phyloP scores from a whole-genome alignment of 371 early-diverging fungal genomes.

The Basidiobolus meristosporus region DNA sequence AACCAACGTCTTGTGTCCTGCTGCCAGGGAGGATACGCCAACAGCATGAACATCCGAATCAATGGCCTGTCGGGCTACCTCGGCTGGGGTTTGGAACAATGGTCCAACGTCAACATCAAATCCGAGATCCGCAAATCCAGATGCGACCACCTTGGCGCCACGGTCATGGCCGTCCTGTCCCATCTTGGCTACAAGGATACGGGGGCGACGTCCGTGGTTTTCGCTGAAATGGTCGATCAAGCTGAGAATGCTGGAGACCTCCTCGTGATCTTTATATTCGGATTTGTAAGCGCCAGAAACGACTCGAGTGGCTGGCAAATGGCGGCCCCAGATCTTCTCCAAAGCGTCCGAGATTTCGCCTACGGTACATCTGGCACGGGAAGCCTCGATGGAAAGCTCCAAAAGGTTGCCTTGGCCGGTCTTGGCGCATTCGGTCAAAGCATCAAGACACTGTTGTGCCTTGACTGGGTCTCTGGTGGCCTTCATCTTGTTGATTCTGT shows the following conservation, averaged over 20 bases:
- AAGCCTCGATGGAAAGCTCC: constrained; percentile 31
- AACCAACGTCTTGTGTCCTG: constrained; percentile 69
- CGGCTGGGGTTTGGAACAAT: constrained; percentile 70
- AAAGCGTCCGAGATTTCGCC: constrained; percentile 68
- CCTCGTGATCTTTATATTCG: constrained; percentile 43
- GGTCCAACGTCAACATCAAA: constrained; percentile 80
- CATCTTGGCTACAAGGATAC: constrained; percentile 73
- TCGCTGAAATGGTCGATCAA: constrained; percentile 16
- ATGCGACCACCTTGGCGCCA: constrained; percentile 75
- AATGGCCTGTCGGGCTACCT: constrained; percentile 69
- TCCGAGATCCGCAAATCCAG: constrained; percentile 71
- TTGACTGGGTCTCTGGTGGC: constrained; percentile 18
- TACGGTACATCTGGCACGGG: constrained; percentile 53
- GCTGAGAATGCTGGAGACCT: constrained; percentile 34
- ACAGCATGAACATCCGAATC: constrained; percentile 77
- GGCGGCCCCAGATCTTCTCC: constrained; percentile 62
- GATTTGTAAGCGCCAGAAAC: constrained; percentile 69
- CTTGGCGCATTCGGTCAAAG: constrained; percentile 37
- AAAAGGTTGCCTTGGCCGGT: constrained; percentile 45
- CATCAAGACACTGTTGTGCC: constrained; percentile 26
- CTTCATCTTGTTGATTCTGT: constrained; percentile 27
- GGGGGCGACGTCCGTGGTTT: constrained; percentile 52
- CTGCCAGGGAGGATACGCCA: constrained; percentile 68
- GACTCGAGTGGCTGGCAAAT: constrained; percentile 50
- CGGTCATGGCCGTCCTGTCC: constrained; percentile 85